These are phyloP conservation scores for Mucor ambiguus DNA, from an alignment of 371 early-diverging fungal genomes.

Conservation along the genomic window DNA sequence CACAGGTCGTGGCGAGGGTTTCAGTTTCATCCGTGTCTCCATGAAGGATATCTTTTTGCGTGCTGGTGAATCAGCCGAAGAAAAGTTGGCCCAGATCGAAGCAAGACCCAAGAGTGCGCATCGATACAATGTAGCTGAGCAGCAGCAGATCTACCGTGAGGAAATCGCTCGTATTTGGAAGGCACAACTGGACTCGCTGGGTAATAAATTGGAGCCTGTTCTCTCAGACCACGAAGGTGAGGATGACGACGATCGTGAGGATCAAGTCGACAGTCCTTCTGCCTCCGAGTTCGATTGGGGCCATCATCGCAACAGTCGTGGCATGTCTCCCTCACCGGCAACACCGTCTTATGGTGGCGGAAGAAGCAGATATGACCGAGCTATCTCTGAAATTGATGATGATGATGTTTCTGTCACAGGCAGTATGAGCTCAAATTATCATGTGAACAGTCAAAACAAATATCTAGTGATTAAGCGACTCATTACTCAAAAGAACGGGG, in stretches of 20 bases:
- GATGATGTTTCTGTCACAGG: constrained; percentile 64
- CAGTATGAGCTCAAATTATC: constrained; percentile 59
- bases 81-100: constrained; percentile 80
- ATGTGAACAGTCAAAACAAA: constrained; percentile 61
- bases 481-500: constrained; percentile 67
- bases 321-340: constrained; percentile 41
- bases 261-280: constrained; percentile 37
- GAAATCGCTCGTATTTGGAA: constrained; percentile 97
- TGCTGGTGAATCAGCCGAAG: constrained; percentile 85
- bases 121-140: constrained; percentile 93
- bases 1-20: constrained; percentile 97
- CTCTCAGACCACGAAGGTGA: constrained; percentile 59
- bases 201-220: constrained; percentile 53
- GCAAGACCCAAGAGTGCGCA: constrained; percentile 85
- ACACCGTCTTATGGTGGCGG: constrained; percentile 25
- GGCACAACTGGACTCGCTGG: constrained; percentile 78
- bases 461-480: constrained; percentile 65
- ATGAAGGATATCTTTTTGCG: constrained; percentile 97
- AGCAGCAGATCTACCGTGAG: constrained; percentile 92
- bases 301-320: constrained; percentile 29
- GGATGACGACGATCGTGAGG: constrained; percentile 45
- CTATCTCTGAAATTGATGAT: constrained; percentile 45
- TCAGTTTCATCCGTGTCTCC: constrained; percentile 96
- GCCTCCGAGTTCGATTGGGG: constrained; percentile 42
- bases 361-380: constrained; percentile 41